Percentiles rank a stretch among this genome's conserved stretches.
These are phyloP conservation scores for Chlorella sp. DNA, from an alignment of 139 green algal genomes.

Conservation along the genomic window DNA sequence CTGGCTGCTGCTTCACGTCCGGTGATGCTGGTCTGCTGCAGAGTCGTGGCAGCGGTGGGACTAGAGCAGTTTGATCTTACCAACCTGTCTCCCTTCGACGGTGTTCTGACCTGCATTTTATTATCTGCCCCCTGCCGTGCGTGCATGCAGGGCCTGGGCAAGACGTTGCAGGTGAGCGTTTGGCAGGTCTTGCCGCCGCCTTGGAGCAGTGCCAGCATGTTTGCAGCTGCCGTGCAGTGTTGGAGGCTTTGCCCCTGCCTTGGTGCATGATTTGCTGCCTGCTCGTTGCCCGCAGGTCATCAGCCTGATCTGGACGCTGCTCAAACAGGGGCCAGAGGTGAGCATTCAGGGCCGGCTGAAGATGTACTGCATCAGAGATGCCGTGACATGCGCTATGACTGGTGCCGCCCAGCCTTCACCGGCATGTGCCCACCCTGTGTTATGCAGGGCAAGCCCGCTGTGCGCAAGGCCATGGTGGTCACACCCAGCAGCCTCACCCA, in stretches of 20 bases:
- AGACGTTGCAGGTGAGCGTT: too few species aligned
- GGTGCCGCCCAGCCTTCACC: not conserved
- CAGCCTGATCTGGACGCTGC: slow-evolving; percentile 78
- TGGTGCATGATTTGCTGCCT: too few species aligned
- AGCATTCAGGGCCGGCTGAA: not conserved
- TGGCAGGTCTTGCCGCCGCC: too few species aligned
- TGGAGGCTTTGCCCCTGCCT: too few species aligned
- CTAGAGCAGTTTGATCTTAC: too few species aligned
- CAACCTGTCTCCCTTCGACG: too few species aligned
- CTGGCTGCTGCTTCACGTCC: too few species aligned
- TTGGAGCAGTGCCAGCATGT: too few species aligned
- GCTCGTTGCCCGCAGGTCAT: slow-evolving; percentile 82
- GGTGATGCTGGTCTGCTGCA: too few species aligned
- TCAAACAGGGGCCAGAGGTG: slow-evolving; percentile 73
- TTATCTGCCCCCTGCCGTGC: not conserved
- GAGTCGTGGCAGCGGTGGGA: too few species aligned
- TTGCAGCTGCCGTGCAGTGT: too few species aligned
- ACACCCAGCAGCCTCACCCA: slow-evolving; percentile 70
- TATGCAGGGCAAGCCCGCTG: slow-evolving; percentile 38
- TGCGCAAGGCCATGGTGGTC: slow-evolving; percentile 73
- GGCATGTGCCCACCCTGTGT: too few species aligned
- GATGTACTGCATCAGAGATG: not conserved
- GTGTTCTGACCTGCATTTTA: not conserved
- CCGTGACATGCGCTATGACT: not conserved
- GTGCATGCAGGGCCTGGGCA: slow-evolving; percentile 36